Conservation (phyloP, 805 yeast species). For the Wickerhamomyces kurtzmanii region DNA sequence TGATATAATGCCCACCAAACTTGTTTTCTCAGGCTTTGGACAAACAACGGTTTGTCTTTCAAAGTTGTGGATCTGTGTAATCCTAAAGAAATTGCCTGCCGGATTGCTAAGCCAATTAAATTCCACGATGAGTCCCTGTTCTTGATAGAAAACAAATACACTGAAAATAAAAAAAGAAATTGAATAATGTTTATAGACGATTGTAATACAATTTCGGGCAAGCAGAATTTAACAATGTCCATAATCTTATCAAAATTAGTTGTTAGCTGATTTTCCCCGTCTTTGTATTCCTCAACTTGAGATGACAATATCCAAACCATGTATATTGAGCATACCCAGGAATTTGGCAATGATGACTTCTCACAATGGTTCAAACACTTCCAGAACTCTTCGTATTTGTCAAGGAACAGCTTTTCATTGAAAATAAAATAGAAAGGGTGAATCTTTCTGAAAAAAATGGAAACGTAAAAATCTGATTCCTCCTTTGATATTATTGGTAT, state of each 20-base stretch:
- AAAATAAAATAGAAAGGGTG: slow-evolving; percentile 35
- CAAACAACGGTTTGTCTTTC: slow-evolving; percentile 21
- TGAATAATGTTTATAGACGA: slow-evolving; percentile 36
- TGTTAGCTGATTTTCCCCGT: too few relatives aligned
- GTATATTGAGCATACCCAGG: slow-evolving; percentile 32
- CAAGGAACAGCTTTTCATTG: slow-evolving; percentile 21
- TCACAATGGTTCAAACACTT: slow-evolving; percentile 3
- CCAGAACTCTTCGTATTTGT: slow-evolving; percentile 30
- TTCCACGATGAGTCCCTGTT: slow-evolving; percentile 40
- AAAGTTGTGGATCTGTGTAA: slow-evolving; percentile 30
- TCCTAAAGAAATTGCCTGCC: slow-evolving; percentile 40
- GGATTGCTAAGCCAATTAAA: slow-evolving; percentile 33
- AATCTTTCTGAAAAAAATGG: slow-evolving; percentile 29
- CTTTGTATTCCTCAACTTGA: slow-evolving; percentile 19
- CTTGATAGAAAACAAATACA: slow-evolving; percentile 32
- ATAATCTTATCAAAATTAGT: slow-evolving; percentile 22
- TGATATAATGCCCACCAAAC: slow-evolving; percentile 33
- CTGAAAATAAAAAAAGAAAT: slow-evolving; percentile 28
- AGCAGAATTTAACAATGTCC: slow-evolving; percentile 29
- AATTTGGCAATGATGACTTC: slow-evolving; percentile 5
- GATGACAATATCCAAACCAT: slow-evolving; percentile 34
- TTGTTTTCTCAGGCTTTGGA: slow-evolving; percentile 14
- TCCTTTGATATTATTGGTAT: slow-evolving; percentile 20
- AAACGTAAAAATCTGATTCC: slow-evolving; percentile 26
- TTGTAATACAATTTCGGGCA: slow-evolving; percentile 32